Evolutionary conservation across 2,329 filamentous ascomycete genomes (phyloP).

Genomic region (Talaromyces pinophilus): DNA sequence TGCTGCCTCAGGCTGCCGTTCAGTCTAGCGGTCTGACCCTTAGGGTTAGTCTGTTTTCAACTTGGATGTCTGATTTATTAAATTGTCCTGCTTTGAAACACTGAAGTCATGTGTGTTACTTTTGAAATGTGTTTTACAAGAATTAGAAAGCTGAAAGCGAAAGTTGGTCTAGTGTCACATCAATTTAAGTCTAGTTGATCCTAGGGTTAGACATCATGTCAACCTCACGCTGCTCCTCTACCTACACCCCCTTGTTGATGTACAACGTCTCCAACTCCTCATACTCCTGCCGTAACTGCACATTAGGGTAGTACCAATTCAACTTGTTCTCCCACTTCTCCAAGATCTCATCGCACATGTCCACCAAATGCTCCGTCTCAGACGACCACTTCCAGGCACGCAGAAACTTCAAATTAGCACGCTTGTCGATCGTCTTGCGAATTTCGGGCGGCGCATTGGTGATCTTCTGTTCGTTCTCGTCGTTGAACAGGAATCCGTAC

Average conservation of each 20-base stretch:
- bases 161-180: too few species aligned
- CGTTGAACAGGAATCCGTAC: background rate
- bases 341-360: background rate
- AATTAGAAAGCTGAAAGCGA: too few species aligned
- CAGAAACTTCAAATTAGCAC: slow-evolving; percentile 8
- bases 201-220: background rate
- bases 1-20: background rate
- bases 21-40: background rate
- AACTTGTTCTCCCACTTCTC: background rate
- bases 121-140: too few species aligned
- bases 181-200: too few species aligned
- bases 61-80: too few species aligned
- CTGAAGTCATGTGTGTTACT: too few species aligned
- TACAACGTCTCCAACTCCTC: background rate
- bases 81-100: too few species aligned
- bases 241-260: background rate
- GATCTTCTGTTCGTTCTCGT: background rate
- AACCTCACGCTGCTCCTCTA: background rate
- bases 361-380: slow-evolving; percentile 3
- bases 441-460: background rate
- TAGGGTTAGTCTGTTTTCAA: background rate
- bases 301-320: slow-evolving; percentile 3
- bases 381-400: background rate
- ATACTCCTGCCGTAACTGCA: background rate
- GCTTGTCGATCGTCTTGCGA: slow-evolving; percentile 3